These are phyloP conservation scores for Mucor velutinosus DNA, from an alignment of 371 early-diverging fungal species.

Conservation along the genomic window DNA sequence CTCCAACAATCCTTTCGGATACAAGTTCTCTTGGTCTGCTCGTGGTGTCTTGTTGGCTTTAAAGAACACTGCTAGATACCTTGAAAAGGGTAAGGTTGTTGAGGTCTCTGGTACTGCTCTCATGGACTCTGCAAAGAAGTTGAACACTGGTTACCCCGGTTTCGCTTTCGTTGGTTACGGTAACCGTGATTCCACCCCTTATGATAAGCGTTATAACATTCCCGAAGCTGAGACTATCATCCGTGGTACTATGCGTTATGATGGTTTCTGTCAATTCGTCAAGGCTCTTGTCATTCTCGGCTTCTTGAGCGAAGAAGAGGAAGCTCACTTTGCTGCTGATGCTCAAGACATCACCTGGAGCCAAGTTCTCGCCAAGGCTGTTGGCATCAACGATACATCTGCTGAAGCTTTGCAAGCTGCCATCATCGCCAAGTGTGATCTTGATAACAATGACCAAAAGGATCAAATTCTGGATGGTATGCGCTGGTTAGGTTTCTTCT, in stretches of 20 bases:
- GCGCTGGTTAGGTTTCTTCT: conserved; percentile 87
- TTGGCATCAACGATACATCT: conserved; percentile 41
- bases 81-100: conserved; percentile 88
- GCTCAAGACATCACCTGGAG: conserved; percentile 80
- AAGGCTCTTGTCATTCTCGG: conserved; percentile 93
- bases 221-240: conserved; percentile 94
- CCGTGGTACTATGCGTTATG: conserved; percentile 94
- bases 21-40: conserved; percentile 99
- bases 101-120: conserved; percentile 88
- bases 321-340: conserved; percentile 60
- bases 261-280: conserved; percentile 90
- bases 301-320: conserved; percentile 81
- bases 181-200: conserved; percentile 97
- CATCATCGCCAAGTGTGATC: conserved; percentile 51
- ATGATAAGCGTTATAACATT: conserved; percentile 93
- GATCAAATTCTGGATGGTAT: conserved; percentile 70
- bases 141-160: conserved; percentile 85
- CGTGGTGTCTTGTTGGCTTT: conserved; percentile 95
- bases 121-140: conserved; percentile 87
- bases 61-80: conserved; percentile 89
- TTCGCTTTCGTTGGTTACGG: conserved; percentile 89
- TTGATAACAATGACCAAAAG: conserved; percentile 54
- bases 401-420: conserved; percentile 41
- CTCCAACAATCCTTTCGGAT: conserved; percentile 96
- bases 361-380: conserved; percentile 64